phyloP scores from a whole-genome alignment of 371 early-diverging fungal species.

The Parasitella parasitica region DNA sequence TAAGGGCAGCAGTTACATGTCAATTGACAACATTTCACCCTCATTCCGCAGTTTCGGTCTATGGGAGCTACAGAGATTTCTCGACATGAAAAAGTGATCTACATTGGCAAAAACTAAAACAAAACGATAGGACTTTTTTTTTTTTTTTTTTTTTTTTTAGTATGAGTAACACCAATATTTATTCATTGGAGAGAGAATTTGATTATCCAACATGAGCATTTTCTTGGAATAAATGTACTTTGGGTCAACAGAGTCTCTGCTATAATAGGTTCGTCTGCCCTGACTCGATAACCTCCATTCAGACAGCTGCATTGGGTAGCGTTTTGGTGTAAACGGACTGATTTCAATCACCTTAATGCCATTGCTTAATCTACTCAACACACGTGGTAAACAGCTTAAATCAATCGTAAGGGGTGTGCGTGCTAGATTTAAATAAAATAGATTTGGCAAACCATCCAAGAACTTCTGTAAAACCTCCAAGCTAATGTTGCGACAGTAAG shows the following conservation, averaged over 20 bases:
- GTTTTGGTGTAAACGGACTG: conserved; percentile 8
- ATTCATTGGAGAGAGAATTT: conserved; percentile 31
- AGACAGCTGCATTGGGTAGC: neutral
- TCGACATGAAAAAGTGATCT: neutral
- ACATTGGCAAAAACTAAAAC: neutral
- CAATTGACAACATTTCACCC: neutral
- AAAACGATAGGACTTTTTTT: too few relatives aligned
- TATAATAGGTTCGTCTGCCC: conserved; percentile 24
- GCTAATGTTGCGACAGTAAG: conserved; percentile 10
- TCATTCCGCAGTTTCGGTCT: neutral
- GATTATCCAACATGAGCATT: conserved; percentile 13
- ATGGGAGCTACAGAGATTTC: neutral
- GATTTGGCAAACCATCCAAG: neutral
- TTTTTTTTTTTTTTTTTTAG: neutral
- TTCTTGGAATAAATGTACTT: conserved; percentile 34
- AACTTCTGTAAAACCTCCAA: neutral
- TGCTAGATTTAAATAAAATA: conserved; percentile 15
- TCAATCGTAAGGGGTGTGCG: conserved; percentile 7
- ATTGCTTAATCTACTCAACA: neutral
- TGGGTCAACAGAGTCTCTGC: conserved; percentile 22
- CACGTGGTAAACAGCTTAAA: neutral
- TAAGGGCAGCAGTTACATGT: neutral
- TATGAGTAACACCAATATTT: conserved; percentile 37
- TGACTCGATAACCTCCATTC: conserved; percentile 9
- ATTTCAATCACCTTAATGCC: conserved; percentile 26